phyloP scores from a whole-genome alignment of 2,329 filamentous ascomycete species.

The Aspergillus pseudoglaucus region DNA sequence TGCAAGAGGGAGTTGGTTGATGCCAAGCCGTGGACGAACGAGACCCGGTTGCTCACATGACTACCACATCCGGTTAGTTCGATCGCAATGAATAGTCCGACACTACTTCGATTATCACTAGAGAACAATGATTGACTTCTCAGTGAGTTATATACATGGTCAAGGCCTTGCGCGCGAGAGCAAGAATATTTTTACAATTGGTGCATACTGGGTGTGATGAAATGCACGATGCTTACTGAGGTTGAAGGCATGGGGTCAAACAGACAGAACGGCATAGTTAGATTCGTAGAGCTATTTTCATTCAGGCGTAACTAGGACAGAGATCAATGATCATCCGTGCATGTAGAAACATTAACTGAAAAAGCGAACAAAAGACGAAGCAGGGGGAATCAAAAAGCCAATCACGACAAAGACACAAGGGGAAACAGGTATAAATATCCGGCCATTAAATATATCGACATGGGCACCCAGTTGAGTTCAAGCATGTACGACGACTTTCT shows the following conservation, averaged over 20 bases:
- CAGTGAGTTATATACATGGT: no score
- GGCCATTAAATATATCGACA: conserved; percentile 17
- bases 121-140: no score
- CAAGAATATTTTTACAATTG: no score
- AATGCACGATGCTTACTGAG: no score
- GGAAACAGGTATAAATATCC: conserved; percentile 17
- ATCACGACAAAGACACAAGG: conserved; percentile 13
- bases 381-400: conserved; percentile 18
- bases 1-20: conserved; percentile 30
- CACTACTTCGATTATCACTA: no score
- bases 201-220: no score
- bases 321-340: not conserved
- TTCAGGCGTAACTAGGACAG: not conserved
- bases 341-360: not conserved
- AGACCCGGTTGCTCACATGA: conserved; percentile 24
- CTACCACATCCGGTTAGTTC: conserved; percentile 6
- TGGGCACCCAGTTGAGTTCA: conserved; percentile 9
- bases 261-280: not conserved
- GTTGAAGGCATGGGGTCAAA: not conserved
- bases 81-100: not conserved
- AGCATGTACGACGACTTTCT: conserved; percentile 4
- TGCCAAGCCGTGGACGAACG: conserved; percentile 31
- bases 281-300: conserved; percentile 1
- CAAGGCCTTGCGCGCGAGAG: no score
- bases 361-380: conserved; percentile 3